Conservation (phyloP, 805 yeast genomes). For the Ogataea neopini region DNA sequence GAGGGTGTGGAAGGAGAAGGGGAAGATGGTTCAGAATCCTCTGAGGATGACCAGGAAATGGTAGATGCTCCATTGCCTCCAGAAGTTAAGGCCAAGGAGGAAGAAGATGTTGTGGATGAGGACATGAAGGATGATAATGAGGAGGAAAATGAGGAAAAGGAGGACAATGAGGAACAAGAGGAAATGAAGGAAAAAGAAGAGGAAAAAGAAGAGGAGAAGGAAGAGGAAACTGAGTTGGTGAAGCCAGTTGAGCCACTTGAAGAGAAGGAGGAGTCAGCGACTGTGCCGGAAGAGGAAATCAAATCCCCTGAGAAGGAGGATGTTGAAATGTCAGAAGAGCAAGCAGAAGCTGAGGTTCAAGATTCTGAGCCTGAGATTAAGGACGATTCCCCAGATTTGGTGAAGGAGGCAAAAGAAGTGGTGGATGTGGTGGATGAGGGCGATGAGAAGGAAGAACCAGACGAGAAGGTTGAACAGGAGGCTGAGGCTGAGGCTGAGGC, state of each 20-base stretch:
- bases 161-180: slow-evolving; percentile 9
- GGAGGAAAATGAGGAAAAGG: slow-evolving; percentile 6
- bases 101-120: slow-evolving; percentile 1
- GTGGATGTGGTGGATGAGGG: too few species aligned
- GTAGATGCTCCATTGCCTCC: slow-evolving; percentile 21
- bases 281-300: not conserved
- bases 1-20: not conserved
- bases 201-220: slow-evolving; percentile 9
- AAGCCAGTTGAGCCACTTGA: too few species aligned
- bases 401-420: not conserved
- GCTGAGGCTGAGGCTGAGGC: too few species aligned
- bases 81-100: slow-evolving; percentile 13
- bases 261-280: slow-evolving; percentile 8
- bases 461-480: not conserved
- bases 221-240: slow-evolving; percentile 10
- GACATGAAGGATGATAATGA: slow-evolving; percentile 8
- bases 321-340: not conserved
- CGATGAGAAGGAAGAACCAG: not conserved
- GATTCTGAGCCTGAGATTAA: slow-evolving; percentile 5
- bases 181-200: not conserved
- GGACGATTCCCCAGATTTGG: not conserved
- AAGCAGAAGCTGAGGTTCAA: slow-evolving; percentile 7
- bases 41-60: slow-evolving; percentile 21
- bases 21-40: slow-evolving; percentile 7
- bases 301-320: slow-evolving; percentile 5